Evolutionary conservation across 2,329 filamentous ascomycete genomes (phyloP).

Genomic region (Rutstroemia sp.): DNA sequence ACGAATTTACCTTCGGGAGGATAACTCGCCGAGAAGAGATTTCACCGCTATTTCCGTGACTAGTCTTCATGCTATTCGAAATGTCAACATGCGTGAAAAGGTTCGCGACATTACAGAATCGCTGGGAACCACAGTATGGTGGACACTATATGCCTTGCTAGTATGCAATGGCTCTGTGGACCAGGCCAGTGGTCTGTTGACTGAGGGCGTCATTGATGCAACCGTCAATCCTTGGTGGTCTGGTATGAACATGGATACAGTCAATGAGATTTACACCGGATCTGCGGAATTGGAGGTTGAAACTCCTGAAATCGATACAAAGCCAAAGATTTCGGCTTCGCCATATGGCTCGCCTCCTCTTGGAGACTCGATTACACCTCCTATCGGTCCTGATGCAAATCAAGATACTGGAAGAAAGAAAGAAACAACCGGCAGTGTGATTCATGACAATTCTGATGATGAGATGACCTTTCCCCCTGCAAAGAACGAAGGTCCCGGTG

Average conservation of each 20-base stretch:
- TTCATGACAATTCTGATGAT: too few relatives aligned
- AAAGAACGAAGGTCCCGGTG: background rate
- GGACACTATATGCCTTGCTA: background rate
- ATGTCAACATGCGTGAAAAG: background rate
- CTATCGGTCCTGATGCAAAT: too few relatives aligned
- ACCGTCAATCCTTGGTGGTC: background rate
- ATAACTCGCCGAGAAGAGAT: too few relatives aligned
- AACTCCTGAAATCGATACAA: too few relatives aligned
- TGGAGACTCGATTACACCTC: too few relatives aligned
- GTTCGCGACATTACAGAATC: background rate
- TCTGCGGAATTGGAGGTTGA: too few relatives aligned
- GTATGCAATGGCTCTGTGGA: background rate
- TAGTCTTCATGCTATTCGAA: background rate
- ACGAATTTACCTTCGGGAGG: background rate
- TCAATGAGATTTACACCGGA: background rate
- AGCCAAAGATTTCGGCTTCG: too few relatives aligned
- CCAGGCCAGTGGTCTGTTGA: background rate
- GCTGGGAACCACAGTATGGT: background rate
- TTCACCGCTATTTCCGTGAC: background rate
- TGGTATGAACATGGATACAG: background rate
- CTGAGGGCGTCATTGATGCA: background rate
- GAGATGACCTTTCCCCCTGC: background rate
- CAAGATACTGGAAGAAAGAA: too few relatives aligned
- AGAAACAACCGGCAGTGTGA: too few relatives aligned
- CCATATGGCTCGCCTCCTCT: too few relatives aligned